Evolutionary conservation across 805 yeast species (phyloP).

Genomic region (Candida ulmi): DNA sequence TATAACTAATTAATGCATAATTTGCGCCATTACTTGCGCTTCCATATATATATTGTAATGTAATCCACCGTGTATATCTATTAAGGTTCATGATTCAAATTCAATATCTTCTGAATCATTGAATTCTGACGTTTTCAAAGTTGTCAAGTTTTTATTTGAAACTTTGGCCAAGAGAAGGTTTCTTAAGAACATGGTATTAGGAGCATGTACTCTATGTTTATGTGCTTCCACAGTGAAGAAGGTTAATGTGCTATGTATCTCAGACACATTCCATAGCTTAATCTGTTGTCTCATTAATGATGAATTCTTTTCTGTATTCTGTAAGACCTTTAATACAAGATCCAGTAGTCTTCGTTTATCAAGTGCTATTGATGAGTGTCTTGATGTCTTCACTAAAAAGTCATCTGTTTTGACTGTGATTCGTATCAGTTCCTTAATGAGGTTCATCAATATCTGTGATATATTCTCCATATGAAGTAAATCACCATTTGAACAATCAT

Average conservation of each 20-base stretch:
- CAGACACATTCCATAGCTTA: slow-evolving; percentile 7
- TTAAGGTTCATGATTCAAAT: slow-evolving; percentile 3
- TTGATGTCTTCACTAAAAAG: slow-evolving; percentile 10
- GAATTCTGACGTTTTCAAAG: neutral
- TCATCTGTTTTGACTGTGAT: slow-evolving; percentile 30
- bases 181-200: slow-evolving; percentile 9
- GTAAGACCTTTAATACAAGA: slow-evolving; percentile 27
- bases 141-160: slow-evolving; percentile 6
- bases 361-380: slow-evolving; percentile 22
- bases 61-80: too few species aligned
- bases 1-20: neutral
- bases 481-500: slow-evolving; percentile 63
- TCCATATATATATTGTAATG: too few species aligned
- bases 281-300: slow-evolving; percentile 10
- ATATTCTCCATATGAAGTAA: slow-evolving; percentile 37
- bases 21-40: too few species aligned
- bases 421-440: slow-evolving; percentile 45
- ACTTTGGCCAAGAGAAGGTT: slow-evolving; percentile 16
- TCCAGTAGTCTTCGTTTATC: slow-evolving; percentile 29
- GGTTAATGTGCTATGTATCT: slow-evolving; percentile 14
- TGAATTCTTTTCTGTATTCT: slow-evolving; percentile 7
- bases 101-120: neutral
- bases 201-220: slow-evolving; percentile 7
- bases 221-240: slow-evolving; percentile 16
- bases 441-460: slow-evolving; percentile 28